These are phyloP conservation scores for Nigrospora osmanthi DNA, from an alignment of 2,329 filamentous ascomycete species.

Conservation along the genomic window DNA sequence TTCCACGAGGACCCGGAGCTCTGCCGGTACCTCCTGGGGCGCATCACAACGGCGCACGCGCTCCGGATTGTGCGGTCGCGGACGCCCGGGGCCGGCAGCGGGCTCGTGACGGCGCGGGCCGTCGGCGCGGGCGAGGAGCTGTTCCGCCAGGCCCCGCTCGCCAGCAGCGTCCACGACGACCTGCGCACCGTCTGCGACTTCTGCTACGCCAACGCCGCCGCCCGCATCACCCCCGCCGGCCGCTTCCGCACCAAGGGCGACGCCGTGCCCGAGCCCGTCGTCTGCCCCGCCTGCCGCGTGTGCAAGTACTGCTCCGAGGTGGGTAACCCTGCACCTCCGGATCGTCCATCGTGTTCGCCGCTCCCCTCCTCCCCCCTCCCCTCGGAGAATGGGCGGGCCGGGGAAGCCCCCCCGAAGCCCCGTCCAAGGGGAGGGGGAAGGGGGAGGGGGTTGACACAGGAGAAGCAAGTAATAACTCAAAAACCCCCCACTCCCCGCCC, in stretches of 20 bases:
- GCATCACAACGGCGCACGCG: neutral
- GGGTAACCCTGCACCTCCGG: too few species aligned
- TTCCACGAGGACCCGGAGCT: neutral
- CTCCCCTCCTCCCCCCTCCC: too few species aligned
- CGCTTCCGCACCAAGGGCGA: neutral
- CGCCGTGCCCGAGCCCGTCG: neutral
- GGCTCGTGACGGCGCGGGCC: neutral
- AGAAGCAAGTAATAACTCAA: too few species aligned
- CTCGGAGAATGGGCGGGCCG: too few species aligned
- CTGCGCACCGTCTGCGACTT: conserved; percentile 2
- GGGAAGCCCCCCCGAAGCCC: too few species aligned
- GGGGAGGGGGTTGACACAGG: too few species aligned
- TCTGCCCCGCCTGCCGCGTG: neutral
- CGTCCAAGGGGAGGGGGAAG: too few species aligned
- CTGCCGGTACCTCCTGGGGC: neutral
- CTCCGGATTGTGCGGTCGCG: neutral
- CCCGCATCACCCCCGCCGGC: neutral
- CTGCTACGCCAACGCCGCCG: conserved; percentile 1
- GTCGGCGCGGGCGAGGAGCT: conserved; percentile 1
- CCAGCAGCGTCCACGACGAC: neutral
- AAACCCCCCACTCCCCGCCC: neutral
- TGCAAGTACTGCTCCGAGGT: conserved; percentile 3
- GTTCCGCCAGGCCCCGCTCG: neutral
- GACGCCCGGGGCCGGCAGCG: conserved; percentile 1
- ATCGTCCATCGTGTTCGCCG: too few species aligned